These are phyloP conservation scores for Coriaria nepalensis DNA, from an alignment of 306 rosid species.

Conservation along the genomic window DNA sequence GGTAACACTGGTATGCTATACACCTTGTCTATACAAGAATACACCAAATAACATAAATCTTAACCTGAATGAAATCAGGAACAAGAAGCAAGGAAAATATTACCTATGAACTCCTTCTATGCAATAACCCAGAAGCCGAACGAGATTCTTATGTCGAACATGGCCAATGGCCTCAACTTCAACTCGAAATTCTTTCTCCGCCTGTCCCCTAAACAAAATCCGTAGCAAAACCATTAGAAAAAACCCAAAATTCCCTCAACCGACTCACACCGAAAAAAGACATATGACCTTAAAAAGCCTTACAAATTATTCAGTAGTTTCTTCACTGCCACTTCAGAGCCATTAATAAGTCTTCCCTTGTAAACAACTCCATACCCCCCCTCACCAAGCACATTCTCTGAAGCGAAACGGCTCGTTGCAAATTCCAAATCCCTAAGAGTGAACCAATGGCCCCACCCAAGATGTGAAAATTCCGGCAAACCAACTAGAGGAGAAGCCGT, in stretches of 20 bases:
- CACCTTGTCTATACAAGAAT: too few species aligned
- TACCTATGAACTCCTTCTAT: constrained; percentile 91
- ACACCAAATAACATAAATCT: too few species aligned
- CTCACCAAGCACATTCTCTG: constrained; percentile 68
- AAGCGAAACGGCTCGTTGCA: constrained; percentile 59
- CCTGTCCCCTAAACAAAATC: constrained; percentile 62
- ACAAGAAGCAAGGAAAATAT: neutral
- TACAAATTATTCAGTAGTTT: constrained; percentile 88
- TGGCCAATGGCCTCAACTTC: constrained; percentile 99
- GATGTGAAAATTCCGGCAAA: constrained; percentile 89
- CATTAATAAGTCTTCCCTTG: constrained; percentile 70
- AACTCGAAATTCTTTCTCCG: constrained; percentile 94
- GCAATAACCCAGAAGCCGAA: constrained; percentile 81
- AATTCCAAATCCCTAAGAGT: constrained; percentile 84
- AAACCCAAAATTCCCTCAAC: constrained; percentile 6
- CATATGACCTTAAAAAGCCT: constrained; percentile 25
- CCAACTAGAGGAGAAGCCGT: constrained; percentile 80
- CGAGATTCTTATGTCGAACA: constrained; percentile 92
- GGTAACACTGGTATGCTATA: too few species aligned
- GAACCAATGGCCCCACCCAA: constrained; percentile 99
- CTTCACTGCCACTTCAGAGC: constrained; percentile 89
- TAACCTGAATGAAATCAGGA: too few species aligned
- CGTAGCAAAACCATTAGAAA: neutral
- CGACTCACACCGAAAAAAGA: neutral
- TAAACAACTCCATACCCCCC: constrained; percentile 97